phyloP scores from a whole-genome alignment of 2,329 filamentous ascomycete species.

The Trichoderma atroviride region DNA sequence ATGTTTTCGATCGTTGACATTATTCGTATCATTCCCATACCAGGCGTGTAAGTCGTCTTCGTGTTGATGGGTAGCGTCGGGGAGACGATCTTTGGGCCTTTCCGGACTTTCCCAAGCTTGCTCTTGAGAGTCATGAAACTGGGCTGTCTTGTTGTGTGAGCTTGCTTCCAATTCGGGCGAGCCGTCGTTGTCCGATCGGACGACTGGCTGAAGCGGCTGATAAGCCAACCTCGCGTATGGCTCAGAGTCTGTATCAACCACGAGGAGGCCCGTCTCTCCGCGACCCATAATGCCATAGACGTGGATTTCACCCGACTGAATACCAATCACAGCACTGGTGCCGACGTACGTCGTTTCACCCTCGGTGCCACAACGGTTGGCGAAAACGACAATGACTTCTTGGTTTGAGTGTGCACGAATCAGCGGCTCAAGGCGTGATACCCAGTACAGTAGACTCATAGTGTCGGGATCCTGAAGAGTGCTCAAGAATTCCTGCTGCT shows the following conservation, averaged over 20 bases:
- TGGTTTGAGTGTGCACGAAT: constrained; percentile 54
- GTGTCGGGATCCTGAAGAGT: constrained; percentile 65
- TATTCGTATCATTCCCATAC: not conserved
- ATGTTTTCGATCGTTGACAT: not conserved
- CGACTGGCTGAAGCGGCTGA: not conserved
- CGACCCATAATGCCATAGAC: constrained; percentile 73
- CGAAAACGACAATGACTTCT: constrained; percentile 70
- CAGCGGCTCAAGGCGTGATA: constrained; percentile 68
- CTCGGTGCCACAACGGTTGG: constrained; percentile 71
- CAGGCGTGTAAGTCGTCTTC: not conserved
- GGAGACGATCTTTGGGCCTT: not conserved
- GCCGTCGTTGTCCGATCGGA: not conserved
- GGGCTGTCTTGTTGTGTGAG: not conserved
- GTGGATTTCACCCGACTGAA: constrained; percentile 65
- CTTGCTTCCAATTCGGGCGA: not conserved
- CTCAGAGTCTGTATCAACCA: constrained; percentile 62
- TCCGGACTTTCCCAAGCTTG: not conserved
- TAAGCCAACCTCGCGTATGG: constrained; percentile 51
- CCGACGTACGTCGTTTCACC: constrained; percentile 70
- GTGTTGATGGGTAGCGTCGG: not conserved
- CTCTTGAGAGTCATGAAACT: not conserved
- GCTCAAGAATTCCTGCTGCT: constrained; percentile 49
- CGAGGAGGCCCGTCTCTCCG: constrained; percentile 67
- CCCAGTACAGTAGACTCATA: constrained; percentile 76
- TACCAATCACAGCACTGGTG: constrained; percentile 70